Evolutionary conservation across 116 monocot genomes (phyloP), one percentile per base, ranked within the genome.

Genomic region (Papilionanthe hybrid): DNA sequence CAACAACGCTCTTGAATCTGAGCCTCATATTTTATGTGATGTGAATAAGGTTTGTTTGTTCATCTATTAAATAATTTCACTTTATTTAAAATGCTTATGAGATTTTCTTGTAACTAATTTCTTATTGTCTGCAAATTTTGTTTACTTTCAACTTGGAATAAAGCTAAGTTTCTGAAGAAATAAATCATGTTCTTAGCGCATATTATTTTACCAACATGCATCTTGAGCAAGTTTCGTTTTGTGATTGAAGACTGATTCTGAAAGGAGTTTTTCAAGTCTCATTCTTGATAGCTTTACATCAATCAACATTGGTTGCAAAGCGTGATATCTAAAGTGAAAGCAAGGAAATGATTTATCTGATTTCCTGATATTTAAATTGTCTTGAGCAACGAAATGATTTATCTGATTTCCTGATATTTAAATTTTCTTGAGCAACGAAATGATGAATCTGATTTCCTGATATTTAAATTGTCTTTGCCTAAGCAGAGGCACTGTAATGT

Each of bases 81-180:
- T 63, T 63, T 63, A 63, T 63, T 63, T 63, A 63, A n/a, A 63
- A 63, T 63, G 53, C 9, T 23, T 63, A 63, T 63, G 63, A 63
- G 20, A 23, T 63, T 63, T 63, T 63, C 23, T 63, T 58, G 18
- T 7, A 18, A 58, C 0, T 58, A 58, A 58, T 63, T 63, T 9
- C 12, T 63, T 63, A 63, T 8, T 25, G 63, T 63, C 22, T 8
- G 63, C 53, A 15, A 37, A 23, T 60, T 63, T 63, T 63, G n/a
- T 20, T 63, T 5, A 63, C 9, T 63, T 63, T 63, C 63, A 63
- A 63, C 23, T 63, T 63, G 63, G 6, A 63, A 63, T 63, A 23
- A 12, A 6, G 11, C 25, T 22, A 63, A 63, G 25, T 0, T 25
- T 63, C 9, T 23, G 63, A 23, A 63, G 63, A 22, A 63, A 63